phyloP scores from a whole-genome alignment of 2,329 filamentous ascomycete species.

The Stachybotrys echinatus region DNA sequence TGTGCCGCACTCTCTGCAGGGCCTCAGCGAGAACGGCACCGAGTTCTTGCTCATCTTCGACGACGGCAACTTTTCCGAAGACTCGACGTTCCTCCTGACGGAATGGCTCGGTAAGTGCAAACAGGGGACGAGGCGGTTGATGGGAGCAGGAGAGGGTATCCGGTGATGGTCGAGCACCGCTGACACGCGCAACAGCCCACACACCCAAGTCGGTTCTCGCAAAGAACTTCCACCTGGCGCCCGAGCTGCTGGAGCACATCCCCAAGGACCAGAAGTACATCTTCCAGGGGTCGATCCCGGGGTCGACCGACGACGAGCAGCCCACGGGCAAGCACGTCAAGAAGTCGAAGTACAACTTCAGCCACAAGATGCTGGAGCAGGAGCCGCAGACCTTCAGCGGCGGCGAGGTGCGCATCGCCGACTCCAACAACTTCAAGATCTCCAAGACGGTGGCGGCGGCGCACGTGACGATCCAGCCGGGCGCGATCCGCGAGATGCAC shows the following conservation, averaged over 20 bases:
- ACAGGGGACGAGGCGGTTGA: not conserved
- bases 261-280: slow-evolving; percentile 69
- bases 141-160: no score
- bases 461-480: slow-evolving; percentile 65
- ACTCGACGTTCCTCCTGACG: slow-evolving; percentile 67
- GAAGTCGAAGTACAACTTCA: slow-evolving; percentile 63
- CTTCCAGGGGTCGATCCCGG: slow-evolving; percentile 64
- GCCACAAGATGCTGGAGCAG: slow-evolving; percentile 67
- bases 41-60: slow-evolving; percentile 46
- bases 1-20: slow-evolving; percentile 72
- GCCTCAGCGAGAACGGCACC: slow-evolving; percentile 56
- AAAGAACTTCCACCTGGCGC: slow-evolving; percentile 70
- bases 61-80: slow-evolving; percentile 47
- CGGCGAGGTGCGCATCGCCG: slow-evolving; percentile 67
- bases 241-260: slow-evolving; percentile 64
- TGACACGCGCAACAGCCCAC: no score
- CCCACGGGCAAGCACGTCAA: slow-evolving; percentile 58
- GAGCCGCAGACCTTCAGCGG: slow-evolving; percentile 61
- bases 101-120: slow-evolving; percentile 63
- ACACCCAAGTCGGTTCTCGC: slow-evolving; percentile 67
- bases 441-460: slow-evolving; percentile 70
- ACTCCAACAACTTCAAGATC: slow-evolving; percentile 71
- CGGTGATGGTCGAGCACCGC: no score
- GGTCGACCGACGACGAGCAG: slow-evolving; percentile 59
- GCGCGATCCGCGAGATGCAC: slow-evolving; percentile 73